Conservation (phyloP, 1,284 basidiomycete species). For the Paramarasmius palmivorus region DNA sequence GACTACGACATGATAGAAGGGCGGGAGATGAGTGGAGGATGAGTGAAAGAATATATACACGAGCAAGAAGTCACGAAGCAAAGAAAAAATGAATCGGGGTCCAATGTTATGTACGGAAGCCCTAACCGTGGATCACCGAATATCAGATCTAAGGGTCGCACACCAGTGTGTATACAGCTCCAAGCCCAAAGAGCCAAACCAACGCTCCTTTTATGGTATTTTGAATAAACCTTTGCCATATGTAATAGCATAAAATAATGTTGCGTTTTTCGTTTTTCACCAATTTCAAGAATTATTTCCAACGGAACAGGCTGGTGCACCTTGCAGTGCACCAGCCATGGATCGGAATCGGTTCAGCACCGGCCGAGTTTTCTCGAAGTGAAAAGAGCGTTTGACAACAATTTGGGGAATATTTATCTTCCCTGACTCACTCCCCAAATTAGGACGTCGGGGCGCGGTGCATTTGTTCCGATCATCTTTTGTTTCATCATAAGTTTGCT, state of each 20-base stretch:
- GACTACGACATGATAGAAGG: conserved; percentile 13
- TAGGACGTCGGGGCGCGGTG: conserved; percentile 1
- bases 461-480: conserved; percentile 15
- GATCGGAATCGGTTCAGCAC: background rate
- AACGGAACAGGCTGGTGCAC: background rate
- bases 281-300: background rate
- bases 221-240: conserved; percentile 25
- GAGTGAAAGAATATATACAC: conserved; percentile 9
- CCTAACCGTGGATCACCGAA: conserved; percentile 61
- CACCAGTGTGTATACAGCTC: conserved; percentile 34
- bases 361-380: background rate
- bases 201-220: conserved; percentile 3
- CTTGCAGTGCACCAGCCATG: background rate
- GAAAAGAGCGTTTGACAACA: background rate
- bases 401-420: conserved; percentile 2
- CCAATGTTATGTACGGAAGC: conserved; percentile 48
- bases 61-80: background rate
- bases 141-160: conserved; percentile 62
- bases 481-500: conserved; percentile 3
- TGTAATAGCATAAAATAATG: background rate
- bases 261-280: conserved; percentile 3
- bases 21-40: background rate
- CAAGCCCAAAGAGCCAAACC: background rate
- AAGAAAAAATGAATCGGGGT: conserved; percentile 45
- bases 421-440: conserved; percentile 5